A percentile compares a stretch with the other conserved stretches of the same genome.
These are phyloP conservation scores for Psilocybe cubensis DNA, from an alignment of 768 basidiomycete species.

Conservation along the genomic window DNA sequence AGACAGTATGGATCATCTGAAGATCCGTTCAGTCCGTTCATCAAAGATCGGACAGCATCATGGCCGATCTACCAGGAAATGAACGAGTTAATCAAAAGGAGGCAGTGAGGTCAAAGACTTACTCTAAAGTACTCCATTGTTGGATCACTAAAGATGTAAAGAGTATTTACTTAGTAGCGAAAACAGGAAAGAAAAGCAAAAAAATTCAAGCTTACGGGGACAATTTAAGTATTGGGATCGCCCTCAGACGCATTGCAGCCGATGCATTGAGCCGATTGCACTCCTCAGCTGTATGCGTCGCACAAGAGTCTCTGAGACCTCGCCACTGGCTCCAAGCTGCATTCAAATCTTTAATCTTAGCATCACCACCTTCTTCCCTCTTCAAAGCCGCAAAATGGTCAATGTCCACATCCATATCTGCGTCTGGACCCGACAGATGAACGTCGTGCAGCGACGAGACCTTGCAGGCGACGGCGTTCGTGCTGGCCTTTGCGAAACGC, in stretches of 20 bases:
- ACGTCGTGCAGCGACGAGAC: slow-evolving; percentile 6
- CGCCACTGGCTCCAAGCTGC: slow-evolving; percentile 17
- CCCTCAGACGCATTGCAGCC: slow-evolving; percentile 17
- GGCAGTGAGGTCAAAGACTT: neutral
- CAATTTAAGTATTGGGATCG: slow-evolving; percentile 18
- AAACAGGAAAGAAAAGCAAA: neutral
- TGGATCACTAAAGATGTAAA: slow-evolving; percentile 10
- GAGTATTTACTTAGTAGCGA: neutral
- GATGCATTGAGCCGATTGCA: slow-evolving; percentile 6
- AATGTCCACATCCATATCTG: slow-evolving; percentile 8
- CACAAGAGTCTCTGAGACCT: slow-evolving; percentile 8
- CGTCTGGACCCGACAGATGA: neutral
- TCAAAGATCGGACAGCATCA: slow-evolving; percentile 19
- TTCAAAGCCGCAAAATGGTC: slow-evolving; percentile 2
- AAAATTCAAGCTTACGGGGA: slow-evolving; percentile 16
- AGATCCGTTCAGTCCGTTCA: slow-evolving; percentile 13
- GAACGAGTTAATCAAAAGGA: neutral
- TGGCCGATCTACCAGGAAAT: slow-evolving; percentile 21
- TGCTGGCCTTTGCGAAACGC: slow-evolving; percentile 18
- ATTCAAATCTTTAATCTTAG: slow-evolving; percentile 17
- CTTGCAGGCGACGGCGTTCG: slow-evolving; percentile 5
- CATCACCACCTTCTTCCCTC: neutral
- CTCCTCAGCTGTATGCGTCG: slow-evolving; percentile 9
- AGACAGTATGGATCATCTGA: slow-evolving; percentile 5
- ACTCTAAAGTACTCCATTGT: slow-evolving; percentile 23